These are phyloP conservation scores for Solanum hybrid DNA, from an alignment of 305 asterid genomes.

Conservation along the genomic window DNA sequence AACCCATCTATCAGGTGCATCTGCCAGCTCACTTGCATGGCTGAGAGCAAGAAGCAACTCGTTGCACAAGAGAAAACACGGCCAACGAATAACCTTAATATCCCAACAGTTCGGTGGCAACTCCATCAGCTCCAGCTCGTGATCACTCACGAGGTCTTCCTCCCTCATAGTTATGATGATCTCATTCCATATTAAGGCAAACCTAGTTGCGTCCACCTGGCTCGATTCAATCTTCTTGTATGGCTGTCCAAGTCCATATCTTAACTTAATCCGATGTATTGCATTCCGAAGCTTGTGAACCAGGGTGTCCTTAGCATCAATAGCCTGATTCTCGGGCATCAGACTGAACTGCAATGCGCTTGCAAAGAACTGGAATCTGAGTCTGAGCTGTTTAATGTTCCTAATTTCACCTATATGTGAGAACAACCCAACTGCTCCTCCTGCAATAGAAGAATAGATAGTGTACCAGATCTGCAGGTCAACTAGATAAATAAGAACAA, in stretches of 20 bases:
- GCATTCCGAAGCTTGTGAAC: slow-evolving; percentile 70
- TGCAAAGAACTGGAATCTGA: slow-evolving; percentile 92
- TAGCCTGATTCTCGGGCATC: slow-evolving; percentile 50
- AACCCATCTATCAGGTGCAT: slow-evolving; percentile 53
- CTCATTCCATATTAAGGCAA: slow-evolving; percentile 92
- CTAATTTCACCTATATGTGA: slow-evolving; percentile 92
- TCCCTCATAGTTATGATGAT: slow-evolving; percentile 72
- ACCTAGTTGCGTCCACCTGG: slow-evolving; percentile 82
- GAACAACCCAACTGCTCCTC: slow-evolving; percentile 59
- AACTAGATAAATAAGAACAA: slow-evolving; percentile 69
- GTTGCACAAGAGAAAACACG: slow-evolving; percentile 75
- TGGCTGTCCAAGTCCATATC: slow-evolving; percentile 85
- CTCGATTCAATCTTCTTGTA: slow-evolving; percentile 90
- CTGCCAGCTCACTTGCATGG: slow-evolving; percentile 60
- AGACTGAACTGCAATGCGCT: slow-evolving; percentile 91
- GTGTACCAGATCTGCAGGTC: slow-evolving; percentile 88
- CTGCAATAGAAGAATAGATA: slow-evolving; percentile 51
- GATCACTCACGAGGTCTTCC: slow-evolving; percentile 72
- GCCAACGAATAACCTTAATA: slow-evolving; percentile 90
- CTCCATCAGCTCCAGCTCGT: slow-evolving; percentile 76
- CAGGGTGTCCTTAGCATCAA: slow-evolving; percentile 34
- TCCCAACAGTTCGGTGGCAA: slow-evolving; percentile 92
- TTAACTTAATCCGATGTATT: slow-evolving; percentile 59
- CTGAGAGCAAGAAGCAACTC: slow-evolving; percentile 74
- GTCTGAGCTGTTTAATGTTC: slow-evolving; percentile 65